phyloP scores from a whole-genome alignment of 176 grass and related monocot species.

The Carex scoparia region DNA sequence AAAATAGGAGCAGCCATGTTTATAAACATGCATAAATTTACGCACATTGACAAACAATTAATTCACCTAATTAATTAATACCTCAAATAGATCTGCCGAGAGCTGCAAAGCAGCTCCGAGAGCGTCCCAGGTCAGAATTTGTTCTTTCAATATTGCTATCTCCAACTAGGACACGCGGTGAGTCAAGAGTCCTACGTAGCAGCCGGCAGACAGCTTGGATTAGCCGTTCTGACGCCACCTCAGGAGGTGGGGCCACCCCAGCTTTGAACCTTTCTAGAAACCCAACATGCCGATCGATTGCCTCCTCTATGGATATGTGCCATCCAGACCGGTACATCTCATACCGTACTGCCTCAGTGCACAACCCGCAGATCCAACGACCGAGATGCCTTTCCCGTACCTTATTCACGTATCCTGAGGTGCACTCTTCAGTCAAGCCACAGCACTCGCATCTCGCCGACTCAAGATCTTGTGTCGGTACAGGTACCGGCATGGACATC shows the following conservation, averaged over 20 bases:
- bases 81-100: constrained; percentile 10
- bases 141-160: neutral
- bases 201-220: constrained; percentile 49
- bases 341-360: constrained; percentile 60
- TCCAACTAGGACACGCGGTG: neutral
- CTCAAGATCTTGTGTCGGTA: neutral
- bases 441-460: constrained; percentile 56
- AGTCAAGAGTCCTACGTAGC: constrained; percentile 61
- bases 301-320: constrained; percentile 57
- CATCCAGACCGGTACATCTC: constrained; percentile 48
- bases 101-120: constrained; percentile 12
- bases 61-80: neutral
- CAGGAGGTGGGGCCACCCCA: neutral
- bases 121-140: neutral
- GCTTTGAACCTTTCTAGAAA: constrained; percentile 38
- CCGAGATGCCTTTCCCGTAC: constrained; percentile 46
- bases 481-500: neutral
- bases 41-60: neutral
- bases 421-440: constrained; percentile 86
- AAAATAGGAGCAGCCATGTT: neutral
- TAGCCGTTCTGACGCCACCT: constrained; percentile 32
- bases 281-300: constrained; percentile 51
- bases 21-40: neutral
- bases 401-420: constrained; percentile 50
- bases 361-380: constrained; percentile 71